Evolutionary conservation across 2,329 filamentous ascomycete species (phyloP), one percentile per base, ranked within the genome.

Genomic region (Sclerotinia borealis): DNA sequence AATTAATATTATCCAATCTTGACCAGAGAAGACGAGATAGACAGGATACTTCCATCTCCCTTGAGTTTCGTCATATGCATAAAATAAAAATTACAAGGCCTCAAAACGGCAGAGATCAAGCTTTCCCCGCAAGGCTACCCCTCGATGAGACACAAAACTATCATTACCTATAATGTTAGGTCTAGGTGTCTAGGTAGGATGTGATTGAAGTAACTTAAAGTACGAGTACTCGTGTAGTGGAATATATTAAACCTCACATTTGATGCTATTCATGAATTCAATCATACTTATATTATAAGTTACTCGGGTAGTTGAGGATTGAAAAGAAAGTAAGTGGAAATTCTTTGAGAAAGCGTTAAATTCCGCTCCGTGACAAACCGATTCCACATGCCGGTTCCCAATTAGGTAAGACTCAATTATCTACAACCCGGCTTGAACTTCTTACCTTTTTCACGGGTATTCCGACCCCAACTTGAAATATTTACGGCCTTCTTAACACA

Each of bases 321-420:
- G 17, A 52, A 5, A 34, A 34, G 47, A 60, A 50, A 43, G n/a
- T 27, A 22, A 52, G 27, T 34, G 25, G n/a, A n/a, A n/a, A n/a
- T n/a, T n/a, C n/a, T n/a, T n/a, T n/a, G n/a, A n/a, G n/a, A n/a
- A 61, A 45, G 59, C 59, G 59, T 54, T 25, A 61, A 61, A 54
- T 54, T 43, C 59, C 59, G 59, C 59, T 59, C 59, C 59, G 48
- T 61, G 48, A 54, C 15, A 45, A 61, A 61, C 59, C 48, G 59
- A 61, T 61, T 61, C 27, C 59, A 61, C 48, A 31, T 45, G 48
- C 59, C 59, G 48, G 56, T 62, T 22, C 59, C 59, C 25, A 56
- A 62, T 56, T 55, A 48, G 59, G 59, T 29, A 62, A 62, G 41
- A 19, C 29, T 31, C 5, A 4, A 29, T 62, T 48, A n/a, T 56